Evolutionary conservation across 371 early-diverging fungal genomes (phyloP), one percentile per base, ranked within the genome.

Genomic region (Mortierella polycephala): DNA sequence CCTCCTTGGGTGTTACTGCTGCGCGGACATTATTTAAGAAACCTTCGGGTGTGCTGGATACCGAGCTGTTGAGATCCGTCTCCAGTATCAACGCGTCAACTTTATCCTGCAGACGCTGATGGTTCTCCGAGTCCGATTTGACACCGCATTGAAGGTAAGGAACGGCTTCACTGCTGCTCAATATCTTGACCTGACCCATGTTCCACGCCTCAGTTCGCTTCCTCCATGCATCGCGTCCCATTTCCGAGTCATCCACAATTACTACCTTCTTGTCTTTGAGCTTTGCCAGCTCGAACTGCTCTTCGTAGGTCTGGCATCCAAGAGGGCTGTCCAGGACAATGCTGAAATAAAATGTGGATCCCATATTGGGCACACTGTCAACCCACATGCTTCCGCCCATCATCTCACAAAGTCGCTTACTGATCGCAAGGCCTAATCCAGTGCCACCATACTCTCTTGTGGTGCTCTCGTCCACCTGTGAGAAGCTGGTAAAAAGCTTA

Each of bases 401-500:
- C 67, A 77, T 60, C 68, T 81, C 81, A 20, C 71, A 67, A 14
- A 83, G 72, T 5, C 79, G 72, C 44, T 81, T 81, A 45, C 77
- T 75, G 51, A 82, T 83, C 16, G 82, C 69, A 49, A 83, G 64
- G 6, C 83, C 83, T 8, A 83, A 64, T 7, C 87, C 87, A 12
- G 89, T 88, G 20, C 89, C 89, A 23, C 86, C 87, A 63, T 81
- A 86, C 47, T 83, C 83, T 37, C 88, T 60, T 0, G 88, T 84
- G 6, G 86, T 87, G 1, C 86, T 85, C 11, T 82, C 85, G 46
- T 86, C 88, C 16, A 87, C 87, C 60, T 90, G 90, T 2, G 86
- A 83, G 62, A 90, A 91, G 10, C 86, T 85, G 30, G 86, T 76
- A 62, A 91, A 91, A 0, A 91, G 84, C 50, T 81, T 84, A 56